Evolutionary conservation across 257 asterid species (phyloP).

Genomic region (Handroanthus guayacan): DNA sequence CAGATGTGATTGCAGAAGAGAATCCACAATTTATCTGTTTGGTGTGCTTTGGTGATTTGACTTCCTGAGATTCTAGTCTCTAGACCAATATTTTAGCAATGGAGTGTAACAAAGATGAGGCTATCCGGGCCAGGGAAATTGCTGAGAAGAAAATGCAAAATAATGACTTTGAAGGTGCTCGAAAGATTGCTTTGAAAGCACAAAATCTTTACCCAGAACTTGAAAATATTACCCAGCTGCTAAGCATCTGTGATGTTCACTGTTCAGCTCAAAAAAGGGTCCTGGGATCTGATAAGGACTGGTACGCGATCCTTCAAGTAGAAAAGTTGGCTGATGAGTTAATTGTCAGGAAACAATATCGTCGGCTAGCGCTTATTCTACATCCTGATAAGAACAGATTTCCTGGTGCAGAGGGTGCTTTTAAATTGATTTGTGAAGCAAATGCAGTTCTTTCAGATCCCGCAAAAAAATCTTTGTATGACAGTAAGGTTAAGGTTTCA

Average conservation of each 20-base stretch:
- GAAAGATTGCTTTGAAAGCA: slow-evolving; percentile 63
- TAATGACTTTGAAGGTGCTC: slow-evolving; percentile 77
- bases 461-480: slow-evolving; percentile 59
- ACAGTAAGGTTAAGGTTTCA: slow-evolving; percentile 47
- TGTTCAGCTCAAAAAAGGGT: slow-evolving; percentile 59
- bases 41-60: slow-evolving; percentile 17
- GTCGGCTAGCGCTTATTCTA: slow-evolving; percentile 78
- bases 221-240: slow-evolving; percentile 73
- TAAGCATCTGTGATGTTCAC: slow-evolving; percentile 79
- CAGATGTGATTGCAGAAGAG: slow-evolving; percentile 13
- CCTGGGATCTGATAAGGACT: slow-evolving; percentile 73
- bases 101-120: slow-evolving; percentile 96
- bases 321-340: slow-evolving; percentile 67
- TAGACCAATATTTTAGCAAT: slow-evolving; percentile 34
- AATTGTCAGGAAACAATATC: slow-evolving; percentile 68
- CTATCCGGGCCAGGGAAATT: slow-evolving; percentile 64
- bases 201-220: slow-evolving; percentile 73
- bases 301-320: slow-evolving; percentile 77
- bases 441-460: slow-evolving; percentile 71
- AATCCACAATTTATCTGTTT: not conserved
- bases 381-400: slow-evolving; percentile 93
- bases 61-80: not conserved
- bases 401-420: slow-evolving; percentile 94
- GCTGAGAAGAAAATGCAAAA: slow-evolving; percentile 75
- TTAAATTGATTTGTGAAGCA: slow-evolving; percentile 85